phyloP scores from a whole-genome alignment of 2,329 filamentous ascomycete species.

The Cytospora schulzeri region DNA sequence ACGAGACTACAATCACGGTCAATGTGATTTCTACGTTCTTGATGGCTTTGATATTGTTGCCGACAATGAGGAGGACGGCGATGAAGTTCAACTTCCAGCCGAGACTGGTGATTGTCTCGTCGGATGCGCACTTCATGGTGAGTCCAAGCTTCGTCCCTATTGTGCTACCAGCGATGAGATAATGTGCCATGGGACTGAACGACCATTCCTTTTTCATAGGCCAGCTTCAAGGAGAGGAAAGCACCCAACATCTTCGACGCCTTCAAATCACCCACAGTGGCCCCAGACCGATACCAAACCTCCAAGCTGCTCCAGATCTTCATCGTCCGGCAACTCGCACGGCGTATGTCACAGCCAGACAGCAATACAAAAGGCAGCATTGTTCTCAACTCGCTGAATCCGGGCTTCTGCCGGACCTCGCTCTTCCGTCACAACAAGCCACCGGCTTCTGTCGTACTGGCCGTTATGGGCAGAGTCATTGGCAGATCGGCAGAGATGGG shows the following conservation, averaged over 20 bases:
- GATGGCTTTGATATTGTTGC: constrained; percentile 47
- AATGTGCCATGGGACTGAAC: too few relatives aligned
- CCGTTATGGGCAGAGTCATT: constrained; percentile 29
- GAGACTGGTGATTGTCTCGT: constrained; percentile 43
- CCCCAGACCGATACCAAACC: constrained; percentile 39
- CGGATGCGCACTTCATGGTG: constrained; percentile 40
- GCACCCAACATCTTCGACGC: constrained; percentile 38
- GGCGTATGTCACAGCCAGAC: constrained; percentile 29
- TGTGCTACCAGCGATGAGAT: background rate
- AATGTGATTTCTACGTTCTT: constrained; percentile 52
- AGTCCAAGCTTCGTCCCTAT: constrained; percentile 7
- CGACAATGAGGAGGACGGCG: constrained; percentile 42
- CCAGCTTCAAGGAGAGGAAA: constrained; percentile 39
- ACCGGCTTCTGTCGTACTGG: constrained; percentile 13
- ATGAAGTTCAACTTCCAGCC: constrained; percentile 38
- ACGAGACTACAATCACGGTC: constrained; percentile 47
- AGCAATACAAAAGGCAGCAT: constrained; percentile 38
- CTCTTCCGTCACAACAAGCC: constrained; percentile 39
- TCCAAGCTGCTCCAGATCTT: constrained; percentile 41
- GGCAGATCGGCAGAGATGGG: constrained; percentile 44
- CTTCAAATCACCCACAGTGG: constrained; percentile 36
- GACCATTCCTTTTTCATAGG: constrained; percentile 29
- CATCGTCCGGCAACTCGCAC: constrained; percentile 39
- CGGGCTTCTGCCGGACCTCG: constrained; percentile 45
- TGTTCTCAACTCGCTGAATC: constrained; percentile 43